phyloP scores from a whole-genome alignment of 139 green algal genomes.

The Zygnema circumcarinatum region DNA sequence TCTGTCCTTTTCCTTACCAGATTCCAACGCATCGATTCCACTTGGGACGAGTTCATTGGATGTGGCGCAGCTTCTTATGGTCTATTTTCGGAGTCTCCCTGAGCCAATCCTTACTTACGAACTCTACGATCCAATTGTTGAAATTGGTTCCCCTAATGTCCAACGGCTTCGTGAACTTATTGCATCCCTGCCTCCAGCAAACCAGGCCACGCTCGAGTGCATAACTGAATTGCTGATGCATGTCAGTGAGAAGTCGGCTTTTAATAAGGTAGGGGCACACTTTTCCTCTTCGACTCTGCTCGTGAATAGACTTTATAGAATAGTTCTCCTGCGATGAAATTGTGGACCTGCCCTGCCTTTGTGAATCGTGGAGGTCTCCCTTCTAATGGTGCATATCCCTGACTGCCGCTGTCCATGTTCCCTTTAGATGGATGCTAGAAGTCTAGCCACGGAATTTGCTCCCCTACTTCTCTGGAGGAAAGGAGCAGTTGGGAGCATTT shows the following conservation, averaged over 20 bases:
- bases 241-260: slow-evolving; percentile 22
- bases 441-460: slow-evolving; percentile 34
- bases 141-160: slow-evolving; percentile 19
- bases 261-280: too few species aligned
- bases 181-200: slow-evolving; percentile 15
- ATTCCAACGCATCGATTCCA: slow-evolving; percentile 6
- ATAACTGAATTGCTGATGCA: slow-evolving; percentile 13
- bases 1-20: background rate
- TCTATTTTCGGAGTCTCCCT: slow-evolving; percentile 47
- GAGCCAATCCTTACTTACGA: slow-evolving; percentile 44
- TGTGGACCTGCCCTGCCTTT: too few species aligned
- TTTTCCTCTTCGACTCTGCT: background rate
- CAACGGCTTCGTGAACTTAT: slow-evolving; percentile 18
- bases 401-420: too few species aligned
- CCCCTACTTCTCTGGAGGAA: slow-evolving; percentile 46
- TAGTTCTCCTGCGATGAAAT: background rate
- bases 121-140: slow-evolving; percentile 28
- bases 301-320: background rate
- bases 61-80: slow-evolving; percentile 39
- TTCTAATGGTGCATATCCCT: too few species aligned
- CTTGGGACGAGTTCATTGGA: slow-evolving; percentile 18
- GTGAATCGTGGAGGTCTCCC: too few species aligned
- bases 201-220: slow-evolving; percentile 17
- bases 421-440: slow-evolving; percentile 53
- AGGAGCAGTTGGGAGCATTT: background rate